Evolutionary conservation across 768 basidiomycete genomes (phyloP), one percentile per base, ranked within the genome.

Genomic region (Leccinum subtestaceum): DNA sequence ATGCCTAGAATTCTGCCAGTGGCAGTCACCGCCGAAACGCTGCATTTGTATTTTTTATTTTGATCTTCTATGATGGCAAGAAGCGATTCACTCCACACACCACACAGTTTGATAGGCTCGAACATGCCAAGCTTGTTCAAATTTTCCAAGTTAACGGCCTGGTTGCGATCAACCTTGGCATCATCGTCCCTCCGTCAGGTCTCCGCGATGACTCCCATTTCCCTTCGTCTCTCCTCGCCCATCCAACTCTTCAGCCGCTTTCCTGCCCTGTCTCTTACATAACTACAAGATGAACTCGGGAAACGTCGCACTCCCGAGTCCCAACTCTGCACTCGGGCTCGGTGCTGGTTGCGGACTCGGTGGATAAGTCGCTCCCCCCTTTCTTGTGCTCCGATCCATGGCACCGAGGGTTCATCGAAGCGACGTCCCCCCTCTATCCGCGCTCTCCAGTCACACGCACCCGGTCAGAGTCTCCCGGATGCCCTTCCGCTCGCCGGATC

Each of bases 371-470:
- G n/a, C n/a, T n/a, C n/a, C n/a, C n/a, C n/a, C n/a, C n/a, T n/a
- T n/a, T n/a, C n/a, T n/a, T n/a, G n/a, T n/a, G n/a, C n/a, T n/a
- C n/a, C n/a, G n/a, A n/a, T n/a, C n/a, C n/a, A n/a, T n/a, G n/a
- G n/a, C n/a, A n/a, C n/a, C n/a, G n/a, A n/a, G n/a, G n/a, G n/a
- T n/a, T n/a, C n/a, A n/a, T n/a, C n/a, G n/a, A n/a, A n/a, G n/a
- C n/a, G n/a, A n/a, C n/a, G n/a, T n/a, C n/a, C n/a, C n/a, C n/a
- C n/a, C n/a, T n/a, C 85, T 27, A 78, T 89, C 31, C 81, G 86
- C 19, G 94, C 92, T 1, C 77, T 95, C 45, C 90, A 93, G 67
- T 78, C 86, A 17, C 93, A 95, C 63, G 92, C 92, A 1, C 93
- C 94, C 0, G 94, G 94, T 2, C 92, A 95, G 25, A 5, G 25